These are phyloP conservation scores for Prunus campanulata DNA, from an alignment of 306 rosid genomes.

Conservation along the genomic window DNA sequence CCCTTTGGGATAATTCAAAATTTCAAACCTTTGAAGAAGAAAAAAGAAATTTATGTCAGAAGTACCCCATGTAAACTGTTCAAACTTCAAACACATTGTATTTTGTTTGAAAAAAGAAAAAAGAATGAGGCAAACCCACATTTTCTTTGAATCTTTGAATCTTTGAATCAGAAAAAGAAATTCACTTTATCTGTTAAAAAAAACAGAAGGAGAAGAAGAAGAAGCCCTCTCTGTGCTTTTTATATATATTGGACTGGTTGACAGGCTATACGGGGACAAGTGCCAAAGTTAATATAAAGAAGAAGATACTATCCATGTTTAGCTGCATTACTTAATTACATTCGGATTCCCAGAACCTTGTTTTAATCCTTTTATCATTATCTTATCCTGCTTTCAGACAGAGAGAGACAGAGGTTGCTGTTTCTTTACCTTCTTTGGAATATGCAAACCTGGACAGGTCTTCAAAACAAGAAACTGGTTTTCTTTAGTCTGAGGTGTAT, in stretches of 20 bases:
- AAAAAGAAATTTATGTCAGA: background rate
- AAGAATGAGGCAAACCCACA: too few relatives aligned
- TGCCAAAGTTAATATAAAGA: conserved; percentile 33
- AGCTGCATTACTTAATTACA: conserved; percentile 17
- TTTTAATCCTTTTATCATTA: background rate
- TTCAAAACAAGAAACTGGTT: background rate
- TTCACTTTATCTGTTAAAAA: background rate
- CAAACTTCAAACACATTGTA: too few relatives aligned
- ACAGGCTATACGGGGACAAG: conserved; percentile 33
- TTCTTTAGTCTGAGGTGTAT: background rate
- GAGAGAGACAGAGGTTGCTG: background rate
- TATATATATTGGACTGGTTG: background rate
- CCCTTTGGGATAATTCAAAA: conserved; percentile 11
- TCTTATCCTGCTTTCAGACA: conserved; percentile 5
- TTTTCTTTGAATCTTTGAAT: background rate
- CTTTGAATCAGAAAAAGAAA: conserved; percentile 19
- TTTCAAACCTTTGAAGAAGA: background rate
- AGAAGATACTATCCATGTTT: conserved; percentile 26
- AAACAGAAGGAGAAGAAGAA: background rate
- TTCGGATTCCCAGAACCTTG: conserved; percentile 29
- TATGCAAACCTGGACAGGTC: background rate
- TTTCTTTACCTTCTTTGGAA: conserved; percentile 12
- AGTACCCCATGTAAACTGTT: conserved; percentile 14
- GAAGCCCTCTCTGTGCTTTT: background rate
- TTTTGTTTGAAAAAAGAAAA: background rate